Conservation (phyloP, 2,329 filamentous ascomycete genomes). For the Arthrobotrys pseudoclavata region DNA sequence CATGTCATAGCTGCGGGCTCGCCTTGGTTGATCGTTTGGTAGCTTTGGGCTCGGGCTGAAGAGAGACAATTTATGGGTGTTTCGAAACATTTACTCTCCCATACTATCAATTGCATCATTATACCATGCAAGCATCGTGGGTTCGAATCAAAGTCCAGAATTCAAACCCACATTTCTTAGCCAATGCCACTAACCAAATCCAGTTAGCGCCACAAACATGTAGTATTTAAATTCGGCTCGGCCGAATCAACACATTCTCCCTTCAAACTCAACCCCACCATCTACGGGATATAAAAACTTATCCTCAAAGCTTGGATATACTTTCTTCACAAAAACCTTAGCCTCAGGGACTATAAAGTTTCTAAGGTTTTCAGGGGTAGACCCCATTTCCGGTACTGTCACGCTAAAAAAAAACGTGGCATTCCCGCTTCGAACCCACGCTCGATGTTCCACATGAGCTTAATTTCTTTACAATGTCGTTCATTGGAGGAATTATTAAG, state of each 20-base stretch:
- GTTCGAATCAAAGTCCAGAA: slow-evolving; percentile 9
- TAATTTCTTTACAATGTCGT: neutral
- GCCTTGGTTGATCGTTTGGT: too few species aligned
- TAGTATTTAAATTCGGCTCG: slow-evolving; percentile 34
- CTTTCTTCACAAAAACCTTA: neutral
- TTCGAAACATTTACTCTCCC: neutral
- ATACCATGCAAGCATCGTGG: neutral
- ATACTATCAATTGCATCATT: neutral
- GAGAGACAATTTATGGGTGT: neutral
- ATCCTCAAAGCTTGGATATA: neutral
- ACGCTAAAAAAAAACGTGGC: neutral
- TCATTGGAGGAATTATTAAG: neutral
- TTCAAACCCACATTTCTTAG: neutral
- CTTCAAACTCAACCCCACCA: too few species aligned
- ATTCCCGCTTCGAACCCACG: neutral
- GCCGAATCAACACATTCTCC: slow-evolving; percentile 24
- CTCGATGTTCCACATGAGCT: neutral
- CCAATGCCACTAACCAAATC: slow-evolving; percentile 1
- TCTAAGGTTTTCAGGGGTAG: neutral
- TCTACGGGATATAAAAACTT: too few species aligned
- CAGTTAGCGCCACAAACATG: neutral
- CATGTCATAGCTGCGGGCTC: neutral
- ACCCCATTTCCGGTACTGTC: neutral
- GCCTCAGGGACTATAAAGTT: slow-evolving; percentile 6
- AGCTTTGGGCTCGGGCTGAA: neutral